Conservation (phyloP, 495 filamentous ascomycete genomes). For the Copromyces sp. region DNA sequence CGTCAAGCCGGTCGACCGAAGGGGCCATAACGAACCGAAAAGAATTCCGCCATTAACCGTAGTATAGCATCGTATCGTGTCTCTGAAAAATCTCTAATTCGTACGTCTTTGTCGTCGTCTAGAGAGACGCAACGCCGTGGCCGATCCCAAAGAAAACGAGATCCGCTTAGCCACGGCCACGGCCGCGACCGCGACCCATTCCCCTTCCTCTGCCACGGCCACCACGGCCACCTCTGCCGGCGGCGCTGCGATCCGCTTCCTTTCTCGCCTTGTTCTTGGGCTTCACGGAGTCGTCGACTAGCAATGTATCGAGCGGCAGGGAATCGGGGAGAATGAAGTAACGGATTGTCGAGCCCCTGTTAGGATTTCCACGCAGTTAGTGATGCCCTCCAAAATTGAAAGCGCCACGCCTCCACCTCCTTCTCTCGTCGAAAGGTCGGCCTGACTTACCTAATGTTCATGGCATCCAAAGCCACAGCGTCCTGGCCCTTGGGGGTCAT, state of each 20-base stretch:
- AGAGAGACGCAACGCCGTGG: not conserved
- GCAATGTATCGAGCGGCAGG: constrained; percentile 82
- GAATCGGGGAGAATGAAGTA: constrained; percentile 88
- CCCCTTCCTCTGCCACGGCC: constrained; percentile 51
- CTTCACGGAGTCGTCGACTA: constrained; percentile 94
- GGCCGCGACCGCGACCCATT: constrained; percentile 10
- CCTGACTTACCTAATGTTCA: constrained; percentile 52
- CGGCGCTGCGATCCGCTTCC: constrained; percentile 61
- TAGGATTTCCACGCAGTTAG: constrained; percentile 8
- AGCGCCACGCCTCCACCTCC: not conserved
- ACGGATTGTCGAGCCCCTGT: constrained; percentile 78
- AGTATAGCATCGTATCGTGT: not conserved
- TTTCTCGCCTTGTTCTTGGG: constrained; percentile 99
- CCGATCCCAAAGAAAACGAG: not conserved
- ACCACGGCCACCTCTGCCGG: constrained; percentile 48
- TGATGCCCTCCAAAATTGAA: not conserved
- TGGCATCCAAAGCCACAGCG: constrained; percentile 78
- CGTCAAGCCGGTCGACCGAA: not conserved
- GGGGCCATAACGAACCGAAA: not conserved
- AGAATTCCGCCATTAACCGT: not conserved
- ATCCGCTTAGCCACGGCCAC: constrained; percentile 11
- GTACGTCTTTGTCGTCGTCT: not conserved
- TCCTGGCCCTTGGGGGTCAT: constrained; percentile 85
- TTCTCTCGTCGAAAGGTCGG: not conserved
- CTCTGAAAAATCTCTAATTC: not conserved